Conservation (phyloP, 2,329 filamentous ascomycete species). For the Trichoderma endophyticum region DNA sequence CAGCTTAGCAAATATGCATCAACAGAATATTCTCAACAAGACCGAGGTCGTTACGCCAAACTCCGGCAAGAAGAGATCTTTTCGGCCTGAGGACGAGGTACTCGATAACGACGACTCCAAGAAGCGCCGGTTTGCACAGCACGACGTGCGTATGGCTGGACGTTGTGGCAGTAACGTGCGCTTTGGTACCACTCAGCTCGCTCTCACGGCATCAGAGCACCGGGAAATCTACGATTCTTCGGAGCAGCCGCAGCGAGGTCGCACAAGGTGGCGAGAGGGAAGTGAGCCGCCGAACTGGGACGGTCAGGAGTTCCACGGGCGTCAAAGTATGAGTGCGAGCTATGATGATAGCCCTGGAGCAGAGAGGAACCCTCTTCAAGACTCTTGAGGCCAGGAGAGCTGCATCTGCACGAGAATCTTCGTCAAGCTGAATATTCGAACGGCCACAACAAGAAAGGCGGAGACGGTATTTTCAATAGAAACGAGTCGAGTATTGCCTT, state of each 20-base stretch:
- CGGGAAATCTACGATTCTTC: neutral
- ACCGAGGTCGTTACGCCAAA: neutral
- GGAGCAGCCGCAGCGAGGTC: neutral
- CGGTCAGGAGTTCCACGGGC: neutral
- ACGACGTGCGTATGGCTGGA: neutral
- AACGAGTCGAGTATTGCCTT: neutral
- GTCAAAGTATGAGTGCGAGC: neutral
- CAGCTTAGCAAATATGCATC: neutral
- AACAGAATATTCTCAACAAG: neutral
- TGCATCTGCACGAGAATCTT: neutral
- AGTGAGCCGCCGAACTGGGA: constrained; percentile 4
- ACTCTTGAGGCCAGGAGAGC: neutral
- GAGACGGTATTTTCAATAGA: rapidly evolving
- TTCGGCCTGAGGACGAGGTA: neutral
- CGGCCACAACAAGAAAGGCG: neutral
- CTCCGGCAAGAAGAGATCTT: neutral
- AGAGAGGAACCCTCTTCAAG: neutral
- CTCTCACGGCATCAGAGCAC: neutral
- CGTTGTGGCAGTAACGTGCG: neutral
- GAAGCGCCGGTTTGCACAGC: neutral
- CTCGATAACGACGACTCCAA: neutral
- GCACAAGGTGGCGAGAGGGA: neutral
- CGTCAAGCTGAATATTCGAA: neutral
- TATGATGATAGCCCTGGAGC: neutral
- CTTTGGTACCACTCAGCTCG: neutral